phyloP scores from a whole-genome alignment of 2,329 filamentous ascomycete genomes.

The Fusarium penzigii region DNA sequence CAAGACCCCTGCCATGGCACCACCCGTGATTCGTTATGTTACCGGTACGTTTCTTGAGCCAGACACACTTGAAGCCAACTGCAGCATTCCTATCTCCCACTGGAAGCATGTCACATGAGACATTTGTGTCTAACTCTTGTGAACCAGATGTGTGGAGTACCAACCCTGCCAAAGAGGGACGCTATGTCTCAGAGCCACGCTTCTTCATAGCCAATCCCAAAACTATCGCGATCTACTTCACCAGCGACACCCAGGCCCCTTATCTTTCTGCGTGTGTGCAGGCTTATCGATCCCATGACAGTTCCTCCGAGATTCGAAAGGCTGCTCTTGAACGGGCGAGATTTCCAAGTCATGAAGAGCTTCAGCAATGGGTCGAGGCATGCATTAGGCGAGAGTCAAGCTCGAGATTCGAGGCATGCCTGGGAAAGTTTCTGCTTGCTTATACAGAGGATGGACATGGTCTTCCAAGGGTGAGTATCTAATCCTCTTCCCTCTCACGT shows the following conservation, averaged over 20 bases:
- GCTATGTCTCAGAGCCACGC: constrained; percentile 35
- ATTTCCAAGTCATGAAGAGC: constrained; percentile 36
- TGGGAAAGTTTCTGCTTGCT: constrained; percentile 40
- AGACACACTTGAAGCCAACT: constrained; percentile 11
- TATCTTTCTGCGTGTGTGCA: constrained; percentile 41
- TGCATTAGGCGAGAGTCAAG: constrained; percentile 38
- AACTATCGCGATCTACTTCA: constrained; percentile 40
- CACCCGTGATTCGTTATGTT: constrained; percentile 40
- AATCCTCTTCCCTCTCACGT: neutral
- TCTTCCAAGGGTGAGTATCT: constrained; percentile 41
- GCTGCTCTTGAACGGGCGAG: constrained; percentile 40
- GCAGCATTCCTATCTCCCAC: neutral
- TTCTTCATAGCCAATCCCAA: constrained; percentile 39
- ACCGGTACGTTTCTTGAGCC: constrained; percentile 35
- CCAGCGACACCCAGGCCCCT: constrained; percentile 38
- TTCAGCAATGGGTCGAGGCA: constrained; percentile 41
- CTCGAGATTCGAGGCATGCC: constrained; percentile 34
- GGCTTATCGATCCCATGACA: constrained; percentile 37
- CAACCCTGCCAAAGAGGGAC: constrained; percentile 36
- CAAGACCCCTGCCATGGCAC: constrained; percentile 38
- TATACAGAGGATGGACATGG: constrained; percentile 38
- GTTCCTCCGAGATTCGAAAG: constrained; percentile 34
- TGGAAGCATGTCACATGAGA: constrained; percentile 17
- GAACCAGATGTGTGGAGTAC: constrained; percentile 40
- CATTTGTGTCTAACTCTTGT: constrained; percentile 22